Percentiles rank a stretch among this genome's conserved stretches.
phyloP scores from a whole-genome alignment of 2,329 filamentous ascomycete species.

The Aspergillus neoniger region DNA sequence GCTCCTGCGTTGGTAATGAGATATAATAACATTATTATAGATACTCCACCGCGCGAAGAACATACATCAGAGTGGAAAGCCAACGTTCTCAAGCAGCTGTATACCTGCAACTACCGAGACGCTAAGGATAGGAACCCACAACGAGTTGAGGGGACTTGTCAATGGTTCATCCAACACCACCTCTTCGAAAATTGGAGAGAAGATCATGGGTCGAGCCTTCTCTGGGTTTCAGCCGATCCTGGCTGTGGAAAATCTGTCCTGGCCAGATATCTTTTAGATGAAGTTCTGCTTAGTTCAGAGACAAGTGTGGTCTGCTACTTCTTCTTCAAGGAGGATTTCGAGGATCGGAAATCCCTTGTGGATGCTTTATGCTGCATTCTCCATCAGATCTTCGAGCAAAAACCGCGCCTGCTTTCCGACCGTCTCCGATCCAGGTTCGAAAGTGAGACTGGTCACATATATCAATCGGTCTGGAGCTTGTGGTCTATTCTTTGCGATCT shows the following conservation, averaged over 20 bases:
- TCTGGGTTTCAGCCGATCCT: conserved; percentile 33
- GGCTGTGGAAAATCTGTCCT: conserved; percentile 34
- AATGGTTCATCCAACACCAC: conserved; percentile 30
- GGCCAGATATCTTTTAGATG: conserved; percentile 19
- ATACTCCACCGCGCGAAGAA: background rate
- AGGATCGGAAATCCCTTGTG: too few relatives aligned
- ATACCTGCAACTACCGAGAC: background rate
- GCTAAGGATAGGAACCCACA: background rate
- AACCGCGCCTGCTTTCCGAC: conserved; percentile 16
- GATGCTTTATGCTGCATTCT: conserved; percentile 38
- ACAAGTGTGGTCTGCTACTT: conserved; percentile 35
- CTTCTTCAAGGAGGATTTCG: conserved; percentile 44
- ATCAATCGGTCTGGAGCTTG: conserved; percentile 30
- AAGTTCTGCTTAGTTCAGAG: background rate
- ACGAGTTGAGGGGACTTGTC: conserved; percentile 27
- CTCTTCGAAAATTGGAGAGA: conserved; percentile 22
- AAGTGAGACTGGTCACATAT: conserved; percentile 15
- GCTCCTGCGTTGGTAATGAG: too few relatives aligned
- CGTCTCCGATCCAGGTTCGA: conserved; percentile 19
- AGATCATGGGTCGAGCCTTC: conserved; percentile 14
- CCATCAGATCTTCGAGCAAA: conserved; percentile 40
- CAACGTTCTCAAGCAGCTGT: background rate
- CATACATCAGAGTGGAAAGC: background rate
- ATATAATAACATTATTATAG: background rate
- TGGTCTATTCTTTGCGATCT: conserved; percentile 33